Conservation (phyloP, 768 basidiomycete species). For the Hydnomerulius pinastri region DNA sequence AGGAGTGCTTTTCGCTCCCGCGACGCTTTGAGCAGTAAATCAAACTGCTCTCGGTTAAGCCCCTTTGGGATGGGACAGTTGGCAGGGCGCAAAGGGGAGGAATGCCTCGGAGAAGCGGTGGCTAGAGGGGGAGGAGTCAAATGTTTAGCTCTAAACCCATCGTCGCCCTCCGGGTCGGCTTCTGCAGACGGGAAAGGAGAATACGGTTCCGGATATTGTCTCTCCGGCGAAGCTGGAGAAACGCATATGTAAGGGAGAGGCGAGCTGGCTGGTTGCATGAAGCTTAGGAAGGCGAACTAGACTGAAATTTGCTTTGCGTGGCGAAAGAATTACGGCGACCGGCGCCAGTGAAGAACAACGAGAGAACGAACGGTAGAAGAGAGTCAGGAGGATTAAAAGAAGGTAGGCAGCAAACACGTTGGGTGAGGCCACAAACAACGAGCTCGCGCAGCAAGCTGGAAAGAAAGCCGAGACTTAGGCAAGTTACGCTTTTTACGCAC, state of each 20-base stretch:
- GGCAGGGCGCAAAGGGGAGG: conserved; percentile 52
- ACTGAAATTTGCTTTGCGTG: conserved; percentile 15
- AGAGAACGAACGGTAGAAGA: conserved; percentile 34
- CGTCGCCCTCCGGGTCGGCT: conserved; percentile 38
- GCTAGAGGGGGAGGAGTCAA: conserved; percentile 50
- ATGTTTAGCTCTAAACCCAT: conserved; percentile 58
- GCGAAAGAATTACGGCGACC: conserved; percentile 46
- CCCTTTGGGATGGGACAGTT: conserved; percentile 47
- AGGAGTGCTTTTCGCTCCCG: conserved; percentile 53
- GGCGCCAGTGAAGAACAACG: conserved; percentile 45
- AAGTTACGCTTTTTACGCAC: not conserved
- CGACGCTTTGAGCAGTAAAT: conserved; percentile 61
- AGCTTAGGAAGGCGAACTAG: conserved; percentile 25
- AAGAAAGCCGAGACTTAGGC: not conserved
- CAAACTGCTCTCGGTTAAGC: conserved; percentile 63
- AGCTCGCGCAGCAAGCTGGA: conserved; percentile 15
- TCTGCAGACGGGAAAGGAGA: conserved; percentile 55
- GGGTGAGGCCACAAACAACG: conserved; percentile 5
- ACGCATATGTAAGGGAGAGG: conserved; percentile 70
- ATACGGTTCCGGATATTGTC: conserved; percentile 51
- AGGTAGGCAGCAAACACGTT: conserved; percentile 20
- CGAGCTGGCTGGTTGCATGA: conserved; percentile 44
- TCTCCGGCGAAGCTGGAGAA: conserved; percentile 64
- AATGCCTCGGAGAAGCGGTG: conserved; percentile 33
- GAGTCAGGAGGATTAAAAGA: conserved; percentile 26